phyloP scores from a whole-genome alignment of 371 early-diverging fungal genomes.

The Nematocida minor region DNA sequence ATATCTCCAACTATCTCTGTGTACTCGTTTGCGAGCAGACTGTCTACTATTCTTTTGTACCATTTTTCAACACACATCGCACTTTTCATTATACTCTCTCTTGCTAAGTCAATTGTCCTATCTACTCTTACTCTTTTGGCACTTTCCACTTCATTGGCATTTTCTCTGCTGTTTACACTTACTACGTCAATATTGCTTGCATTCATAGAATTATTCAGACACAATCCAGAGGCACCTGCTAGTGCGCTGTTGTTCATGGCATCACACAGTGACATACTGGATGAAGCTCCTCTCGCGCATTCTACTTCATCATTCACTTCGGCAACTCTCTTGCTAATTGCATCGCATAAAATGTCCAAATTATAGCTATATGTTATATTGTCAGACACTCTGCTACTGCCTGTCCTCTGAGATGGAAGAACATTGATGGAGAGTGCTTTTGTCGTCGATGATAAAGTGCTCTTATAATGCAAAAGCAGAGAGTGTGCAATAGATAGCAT shows the following conservation, averaged over 20 bases:
- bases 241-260: neutral
- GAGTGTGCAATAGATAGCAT: neutral
- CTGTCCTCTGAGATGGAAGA: neutral
- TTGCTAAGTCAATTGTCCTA: neutral
- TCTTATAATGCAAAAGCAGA: conserved; percentile 10
- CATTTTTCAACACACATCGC: neutral
- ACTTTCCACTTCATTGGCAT: neutral
- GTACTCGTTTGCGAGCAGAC: neutral
- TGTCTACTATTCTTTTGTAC: neutral
- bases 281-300: neutral
- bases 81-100: neutral
- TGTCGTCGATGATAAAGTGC: neutral
- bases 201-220: too few species aligned
- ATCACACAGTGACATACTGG: too few species aligned
- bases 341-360: neutral
- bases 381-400: neutral
- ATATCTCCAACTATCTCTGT: neutral
- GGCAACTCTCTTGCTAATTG: neutral
- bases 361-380: neutral
- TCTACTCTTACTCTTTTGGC: conserved; percentile 3
- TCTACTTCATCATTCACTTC: neutral
- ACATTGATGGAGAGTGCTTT: neutral
- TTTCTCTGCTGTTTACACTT: neutral
- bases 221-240: neutral
- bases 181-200: too few species aligned